phyloP scores from a whole-genome alignment of 1,284 basidiomycete genomes.

The Fomes fomentarius region DNA sequence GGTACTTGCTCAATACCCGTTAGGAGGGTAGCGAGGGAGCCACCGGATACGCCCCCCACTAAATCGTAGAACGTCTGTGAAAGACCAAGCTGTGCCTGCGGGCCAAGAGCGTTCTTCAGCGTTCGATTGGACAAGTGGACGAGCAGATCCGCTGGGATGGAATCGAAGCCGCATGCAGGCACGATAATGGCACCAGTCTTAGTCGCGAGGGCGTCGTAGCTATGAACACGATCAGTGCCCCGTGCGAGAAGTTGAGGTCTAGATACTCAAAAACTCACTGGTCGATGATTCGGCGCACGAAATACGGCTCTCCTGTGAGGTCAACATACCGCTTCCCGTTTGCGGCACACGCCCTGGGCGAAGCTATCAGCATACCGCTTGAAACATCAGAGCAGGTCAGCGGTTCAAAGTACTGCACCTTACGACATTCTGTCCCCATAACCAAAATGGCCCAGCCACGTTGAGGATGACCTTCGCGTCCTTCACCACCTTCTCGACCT shows the following conservation, averaged over 20 bases:
- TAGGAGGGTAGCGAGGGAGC: constrained; percentile 58
- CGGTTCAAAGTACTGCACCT: constrained; percentile 29
- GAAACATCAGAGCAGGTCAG: background rate
- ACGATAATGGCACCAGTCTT: constrained; percentile 74
- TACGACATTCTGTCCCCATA: constrained; percentile 67
- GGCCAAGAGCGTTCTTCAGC: constrained; percentile 41
- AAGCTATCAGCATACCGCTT: too few species aligned
- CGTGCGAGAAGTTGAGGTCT: background rate
- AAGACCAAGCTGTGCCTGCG: constrained; percentile 36
- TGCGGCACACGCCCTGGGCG: constrained; percentile 52
- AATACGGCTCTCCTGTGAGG: constrained; percentile 58
- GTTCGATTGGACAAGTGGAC: constrained; percentile 59
- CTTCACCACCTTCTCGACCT: constrained; percentile 57
- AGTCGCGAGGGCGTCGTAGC: constrained; percentile 69
- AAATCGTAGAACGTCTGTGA: constrained; percentile 54
- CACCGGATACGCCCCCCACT: constrained; percentile 59
- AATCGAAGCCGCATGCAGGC: constrained; percentile 74
- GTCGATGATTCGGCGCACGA: constrained; percentile 54
- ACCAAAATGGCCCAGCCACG: constrained; percentile 69
- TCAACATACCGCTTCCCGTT: constrained; percentile 68
- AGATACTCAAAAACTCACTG: constrained; percentile 31
- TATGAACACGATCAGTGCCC: constrained; percentile 21
- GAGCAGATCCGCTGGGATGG: constrained; percentile 68
- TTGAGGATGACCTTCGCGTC: constrained; percentile 66
- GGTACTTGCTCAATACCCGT: background rate